phyloP scores from a whole-genome alignment of 768 basidiomycete species.

The Auriculariales sp. region DNA sequence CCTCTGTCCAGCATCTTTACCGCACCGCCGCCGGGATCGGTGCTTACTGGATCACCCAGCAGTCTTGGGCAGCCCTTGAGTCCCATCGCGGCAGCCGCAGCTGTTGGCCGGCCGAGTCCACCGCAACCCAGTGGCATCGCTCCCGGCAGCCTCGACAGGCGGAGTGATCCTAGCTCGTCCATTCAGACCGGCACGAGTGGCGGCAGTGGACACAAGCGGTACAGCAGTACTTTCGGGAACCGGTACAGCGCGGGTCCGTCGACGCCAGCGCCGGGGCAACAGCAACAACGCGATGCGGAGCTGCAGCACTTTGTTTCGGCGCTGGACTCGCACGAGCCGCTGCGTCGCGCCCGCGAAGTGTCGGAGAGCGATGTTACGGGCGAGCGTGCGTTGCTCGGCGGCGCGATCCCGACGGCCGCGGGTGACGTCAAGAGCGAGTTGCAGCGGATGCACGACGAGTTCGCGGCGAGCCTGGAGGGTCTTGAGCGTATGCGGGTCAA shows the following conservation, averaged over 20 bases:
- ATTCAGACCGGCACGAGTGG: not conserved
- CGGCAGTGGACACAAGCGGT: not conserved
- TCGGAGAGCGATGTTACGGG: not conserved
- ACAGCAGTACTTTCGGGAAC: not conserved
- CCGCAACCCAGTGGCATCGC: not conserved
- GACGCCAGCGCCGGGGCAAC: not conserved
- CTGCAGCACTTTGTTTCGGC: not conserved
- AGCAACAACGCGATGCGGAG: not conserved
- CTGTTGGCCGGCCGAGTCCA: not conserved
- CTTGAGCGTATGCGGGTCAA: not conserved
- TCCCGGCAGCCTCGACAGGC: not conserved
- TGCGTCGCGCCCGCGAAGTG: not conserved
- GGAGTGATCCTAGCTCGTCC: not conserved
- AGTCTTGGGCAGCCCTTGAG: not conserved
- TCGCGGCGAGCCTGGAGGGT: not conserved
- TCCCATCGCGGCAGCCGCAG: not conserved
- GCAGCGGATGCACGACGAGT: not conserved
- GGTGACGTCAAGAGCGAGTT: not conserved
- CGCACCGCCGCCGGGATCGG: too few relatives aligned
- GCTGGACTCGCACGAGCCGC: not conserved
- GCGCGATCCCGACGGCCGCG: not conserved
- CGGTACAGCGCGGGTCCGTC: too few relatives aligned
- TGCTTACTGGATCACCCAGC: too few relatives aligned
- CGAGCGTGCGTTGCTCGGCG: not conserved
- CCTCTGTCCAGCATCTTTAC: not conserved